Percentiles rank a stretch among this genome's conserved stretches.
These are phyloP conservation scores for Mortierella polycephala DNA, from an alignment of 371 early-diverging fungal species.

Conservation along the genomic window DNA sequence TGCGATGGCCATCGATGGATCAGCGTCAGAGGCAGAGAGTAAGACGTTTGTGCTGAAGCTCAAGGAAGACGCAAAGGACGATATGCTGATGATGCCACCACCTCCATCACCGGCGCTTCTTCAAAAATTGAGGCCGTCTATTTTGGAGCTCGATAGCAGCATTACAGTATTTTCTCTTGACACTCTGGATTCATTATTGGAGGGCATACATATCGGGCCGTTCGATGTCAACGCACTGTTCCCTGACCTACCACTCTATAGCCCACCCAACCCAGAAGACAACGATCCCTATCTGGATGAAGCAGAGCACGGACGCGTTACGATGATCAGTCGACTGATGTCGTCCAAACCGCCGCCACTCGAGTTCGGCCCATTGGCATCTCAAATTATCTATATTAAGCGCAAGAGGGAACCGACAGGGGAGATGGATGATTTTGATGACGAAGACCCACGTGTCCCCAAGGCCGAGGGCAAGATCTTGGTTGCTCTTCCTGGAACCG, in stretches of 20 bases:
- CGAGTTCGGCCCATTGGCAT: constrained; percentile 55
- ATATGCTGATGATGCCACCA: constrained; percentile 53
- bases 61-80: constrained; percentile 53
- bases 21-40: constrained; percentile 15
- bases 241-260: constrained; percentile 58
- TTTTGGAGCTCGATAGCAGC: constrained; percentile 43
- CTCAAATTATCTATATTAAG: constrained; percentile 57
- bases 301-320: constrained; percentile 48
- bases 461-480: constrained; percentile 48
- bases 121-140: constrained; percentile 42
- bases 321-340: constrained; percentile 52
- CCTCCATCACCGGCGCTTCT: constrained; percentile 51
- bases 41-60: constrained; percentile 34
- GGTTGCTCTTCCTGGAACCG: constrained; percentile 47
- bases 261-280: constrained; percentile 58
- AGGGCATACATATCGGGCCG: constrained; percentile 32
- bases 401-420: constrained; percentile 59
- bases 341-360: constrained; percentile 36
- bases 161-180: constrained; percentile 37
- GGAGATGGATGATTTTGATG: constrained; percentile 54
- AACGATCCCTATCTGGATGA: constrained; percentile 51
- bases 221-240: constrained; percentile 55
- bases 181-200: constrained; percentile 34
- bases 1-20: constrained; percentile 1
- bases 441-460: constrained; percentile 55